Base-by-base conservation (phyloP, 352 stramenopile species). In the Plasmopara muralis region DNA sequence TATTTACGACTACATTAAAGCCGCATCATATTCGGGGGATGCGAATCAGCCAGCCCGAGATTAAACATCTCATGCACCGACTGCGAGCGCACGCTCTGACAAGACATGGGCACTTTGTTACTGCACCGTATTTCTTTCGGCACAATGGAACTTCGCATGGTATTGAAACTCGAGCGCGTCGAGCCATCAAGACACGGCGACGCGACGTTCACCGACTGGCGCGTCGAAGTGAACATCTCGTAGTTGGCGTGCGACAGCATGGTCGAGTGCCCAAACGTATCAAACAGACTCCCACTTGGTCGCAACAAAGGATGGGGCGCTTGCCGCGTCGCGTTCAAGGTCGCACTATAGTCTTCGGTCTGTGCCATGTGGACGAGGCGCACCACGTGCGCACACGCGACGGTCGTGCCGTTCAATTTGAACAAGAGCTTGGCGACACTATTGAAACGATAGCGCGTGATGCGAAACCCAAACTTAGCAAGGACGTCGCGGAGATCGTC, bases 371-470 rank as follows among this genome's bases (percentile, higher is more conserved):
- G 30, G 12, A 83, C 59, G 38, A 86, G 53, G 12, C 62, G 53
- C 6, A 70, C 35, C 16, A 87, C 71, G 37, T 84, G 69, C 8
- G 37, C 37, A 46, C 76, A 77, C 53, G 71, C 53, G 31, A 85
- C 57, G 0, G 42, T 58, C 29, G 59, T 70, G 15, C 55, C 67
- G 28, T 67, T 34, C 0, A 85, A 48, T 14, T 60, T 31, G 29
- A 85, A 85, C 10, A 87, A 43, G 31, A 87, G 48, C 62, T 77
- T 73, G 5, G 76, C 69, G 45, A 87, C 71, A 16, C 59, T 75
- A 53, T 84, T 81, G 57, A 86, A 86, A 14, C 70, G 72, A n/a
- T 73, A 83, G 15, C 68, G 57, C 39, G 76, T 82, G 13, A 85
- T 38, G 18, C 55, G 57, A 45, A 80, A 78, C 15, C 72, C 70